Evolutionary conservation across 768 basidiomycete genomes (phyloP).

Genomic region (Amanita jacksonii): DNA sequence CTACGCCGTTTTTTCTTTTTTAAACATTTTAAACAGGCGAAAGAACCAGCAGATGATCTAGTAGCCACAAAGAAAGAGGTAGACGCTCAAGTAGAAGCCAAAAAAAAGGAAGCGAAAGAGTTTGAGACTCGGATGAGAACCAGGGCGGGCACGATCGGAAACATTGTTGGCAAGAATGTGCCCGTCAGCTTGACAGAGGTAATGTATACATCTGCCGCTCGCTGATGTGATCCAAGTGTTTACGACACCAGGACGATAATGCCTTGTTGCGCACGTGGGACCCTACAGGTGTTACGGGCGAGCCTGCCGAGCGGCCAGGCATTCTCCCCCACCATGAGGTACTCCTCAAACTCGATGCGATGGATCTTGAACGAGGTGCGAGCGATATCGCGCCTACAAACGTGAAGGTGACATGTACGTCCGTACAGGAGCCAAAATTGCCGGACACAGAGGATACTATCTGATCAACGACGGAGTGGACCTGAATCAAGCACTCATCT

Average conservation of each 20-base stretch:
- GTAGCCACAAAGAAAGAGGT: conserved; percentile 77
- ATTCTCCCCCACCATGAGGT: conserved; percentile 99
- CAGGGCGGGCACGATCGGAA: conserved; percentile 79
- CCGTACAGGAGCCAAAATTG: conserved; percentile 77
- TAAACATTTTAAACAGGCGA: conserved; percentile 47
- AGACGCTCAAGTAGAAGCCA: conserved; percentile 69
- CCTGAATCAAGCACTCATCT: conserved; percentile 92
- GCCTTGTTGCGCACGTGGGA: conserved; percentile 74
- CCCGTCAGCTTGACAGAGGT: conserved; percentile 89
- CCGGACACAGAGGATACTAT: conserved; percentile 96
- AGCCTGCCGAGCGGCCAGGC: conserved; percentile 60
- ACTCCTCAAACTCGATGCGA: conserved; percentile 83
- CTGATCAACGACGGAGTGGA: conserved; percentile 93
- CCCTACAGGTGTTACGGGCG: conserved; percentile 63
- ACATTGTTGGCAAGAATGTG: conserved; percentile 81
- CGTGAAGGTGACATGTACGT: conserved; percentile 3
- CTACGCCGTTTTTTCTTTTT: neutral
- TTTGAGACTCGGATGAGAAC: conserved; percentile 70
- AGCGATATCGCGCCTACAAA: neutral
- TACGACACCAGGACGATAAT: conserved; percentile 94
- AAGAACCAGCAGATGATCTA: conserved; percentile 83
- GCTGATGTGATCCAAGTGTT: conserved; percentile 19
- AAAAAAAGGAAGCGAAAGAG: conserved; percentile 69
- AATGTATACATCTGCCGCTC: neutral
- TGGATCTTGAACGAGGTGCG: conserved; percentile 94